Evolutionary conservation across 768 basidiomycete species (phyloP).

Genomic region (Lepiota brunneoincarnata): DNA sequence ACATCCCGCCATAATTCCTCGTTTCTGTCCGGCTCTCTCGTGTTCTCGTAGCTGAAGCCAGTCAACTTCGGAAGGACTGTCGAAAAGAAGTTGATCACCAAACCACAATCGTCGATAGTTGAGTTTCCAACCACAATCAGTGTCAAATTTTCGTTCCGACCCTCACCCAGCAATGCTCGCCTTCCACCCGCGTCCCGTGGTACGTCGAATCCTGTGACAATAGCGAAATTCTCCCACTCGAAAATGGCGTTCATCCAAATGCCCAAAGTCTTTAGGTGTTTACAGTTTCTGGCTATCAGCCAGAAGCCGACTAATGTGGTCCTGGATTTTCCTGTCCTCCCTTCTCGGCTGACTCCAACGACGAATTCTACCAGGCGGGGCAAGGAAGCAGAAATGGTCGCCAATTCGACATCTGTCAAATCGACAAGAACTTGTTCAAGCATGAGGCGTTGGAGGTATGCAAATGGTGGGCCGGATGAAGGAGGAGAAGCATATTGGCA

Average conservation of each 20-base stretch:
- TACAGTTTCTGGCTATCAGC: not conserved
- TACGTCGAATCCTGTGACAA: not conserved
- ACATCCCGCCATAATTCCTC: too few relatives aligned
- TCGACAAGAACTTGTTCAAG: not conserved
- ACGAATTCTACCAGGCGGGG: not conserved
- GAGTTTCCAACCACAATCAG: not conserved
- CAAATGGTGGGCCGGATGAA: not conserved
- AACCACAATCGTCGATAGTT: not conserved
- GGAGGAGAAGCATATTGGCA: not conserved
- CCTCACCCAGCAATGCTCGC: not conserved
- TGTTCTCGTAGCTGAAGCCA: too few relatives aligned
- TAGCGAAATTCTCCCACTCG: not conserved
- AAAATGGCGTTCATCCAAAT: not conserved
- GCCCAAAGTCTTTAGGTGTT: not conserved
- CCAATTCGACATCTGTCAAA: not conserved
- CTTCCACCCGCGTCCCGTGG: not conserved
- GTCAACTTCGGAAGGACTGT: too few relatives aligned
- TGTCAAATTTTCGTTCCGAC: not conserved
- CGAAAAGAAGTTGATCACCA: not conserved
- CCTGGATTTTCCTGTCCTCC: not conserved
- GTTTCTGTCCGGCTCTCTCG: too few relatives aligned
- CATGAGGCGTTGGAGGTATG: not conserved
- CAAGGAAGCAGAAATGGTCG: not conserved
- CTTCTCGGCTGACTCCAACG: not conserved
- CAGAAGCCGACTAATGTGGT: not conserved